Conservation (phyloP, 345 rosid genomes). For the Barbarea vulgaris region DNA sequence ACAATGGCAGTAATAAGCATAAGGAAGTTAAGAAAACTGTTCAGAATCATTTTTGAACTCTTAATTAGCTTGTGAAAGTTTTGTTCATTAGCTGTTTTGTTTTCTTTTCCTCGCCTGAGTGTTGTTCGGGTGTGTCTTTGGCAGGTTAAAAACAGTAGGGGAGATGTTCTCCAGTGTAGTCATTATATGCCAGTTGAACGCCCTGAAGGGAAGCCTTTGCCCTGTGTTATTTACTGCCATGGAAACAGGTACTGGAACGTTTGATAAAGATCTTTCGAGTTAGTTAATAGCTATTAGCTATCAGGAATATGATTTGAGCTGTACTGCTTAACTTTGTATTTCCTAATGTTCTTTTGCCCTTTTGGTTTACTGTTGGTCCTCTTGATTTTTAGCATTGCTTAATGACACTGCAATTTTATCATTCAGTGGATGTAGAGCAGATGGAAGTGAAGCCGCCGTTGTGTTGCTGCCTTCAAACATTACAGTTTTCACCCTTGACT, state of each 20-base stretch:
- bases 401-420: slow-evolving; percentile 11
- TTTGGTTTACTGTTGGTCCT: slow-evolving; percentile 10
- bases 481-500: slow-evolving; percentile 90
- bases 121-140: slow-evolving; percentile 1
- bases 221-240: slow-evolving; percentile 98
- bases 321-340: background rate
- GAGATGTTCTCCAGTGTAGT: slow-evolving; percentile 81
- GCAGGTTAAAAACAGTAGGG: slow-evolving; percentile 79
- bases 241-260: slow-evolving; percentile 73
- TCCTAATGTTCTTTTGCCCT: background rate
- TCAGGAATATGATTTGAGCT: background rate
- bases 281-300: background rate
- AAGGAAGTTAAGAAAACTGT: background rate
- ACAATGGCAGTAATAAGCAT: background rate
- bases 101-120: background rate
- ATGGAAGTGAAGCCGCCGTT: slow-evolving; percentile 93
- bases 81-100: background rate
- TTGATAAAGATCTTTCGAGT: background rate
- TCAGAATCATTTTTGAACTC: background rate
- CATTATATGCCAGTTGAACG: slow-evolving; percentile 77
- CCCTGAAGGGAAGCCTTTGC: slow-evolving; percentile 74
- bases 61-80: background rate
- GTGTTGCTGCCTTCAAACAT: slow-evolving; percentile 85
- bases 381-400: background rate
- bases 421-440: slow-evolving; percentile 90